These are phyloP conservation scores for Amyloporia xantha DNA, from an alignment of 768 basidiomycete species.

Conservation along the genomic window DNA sequence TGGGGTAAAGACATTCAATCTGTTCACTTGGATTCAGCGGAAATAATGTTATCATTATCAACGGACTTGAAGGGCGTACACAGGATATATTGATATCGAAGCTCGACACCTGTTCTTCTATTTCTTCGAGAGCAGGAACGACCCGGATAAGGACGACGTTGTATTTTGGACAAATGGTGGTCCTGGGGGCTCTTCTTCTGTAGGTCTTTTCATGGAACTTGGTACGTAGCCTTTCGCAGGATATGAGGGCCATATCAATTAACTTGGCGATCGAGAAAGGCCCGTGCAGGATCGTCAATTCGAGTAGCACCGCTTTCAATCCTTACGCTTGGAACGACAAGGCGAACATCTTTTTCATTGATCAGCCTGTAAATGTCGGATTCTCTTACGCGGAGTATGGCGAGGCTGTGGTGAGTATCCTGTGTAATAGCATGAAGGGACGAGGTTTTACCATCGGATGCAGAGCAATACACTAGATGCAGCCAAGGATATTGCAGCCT, in stretches of 20 bases:
- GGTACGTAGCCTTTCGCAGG: constrained; percentile 22
- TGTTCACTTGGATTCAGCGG: neutral
- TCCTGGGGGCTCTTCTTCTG: constrained; percentile 22
- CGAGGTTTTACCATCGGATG: too few relatives aligned
- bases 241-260: constrained; percentile 31
- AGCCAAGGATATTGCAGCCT: constrained; percentile 63
- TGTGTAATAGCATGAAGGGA: too few relatives aligned
- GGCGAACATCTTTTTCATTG: constrained; percentile 49
- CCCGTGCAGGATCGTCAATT: constrained; percentile 58
- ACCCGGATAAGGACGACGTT: constrained; percentile 25
- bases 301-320: constrained; percentile 45
- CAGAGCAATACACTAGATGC: constrained; percentile 62
- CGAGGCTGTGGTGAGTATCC: constrained; percentile 42
- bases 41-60: neutral
- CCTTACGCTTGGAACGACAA: constrained; percentile 65
- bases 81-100: constrained; percentile 66
- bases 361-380: constrained; percentile 24
- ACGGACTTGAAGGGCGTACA: constrained; percentile 40
- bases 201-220: constrained; percentile 42
- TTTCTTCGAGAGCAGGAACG: constrained; percentile 40
- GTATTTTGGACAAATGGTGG: constrained; percentile 31
- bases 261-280: constrained; percentile 38
- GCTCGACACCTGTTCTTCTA: constrained; percentile 43
- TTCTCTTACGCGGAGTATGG: constrained; percentile 47
- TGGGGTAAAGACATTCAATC: constrained; percentile 30